phyloP scores from a whole-genome alignment of 2,329 filamentous ascomycete genomes.

The Trichoderma sp. region DNA sequence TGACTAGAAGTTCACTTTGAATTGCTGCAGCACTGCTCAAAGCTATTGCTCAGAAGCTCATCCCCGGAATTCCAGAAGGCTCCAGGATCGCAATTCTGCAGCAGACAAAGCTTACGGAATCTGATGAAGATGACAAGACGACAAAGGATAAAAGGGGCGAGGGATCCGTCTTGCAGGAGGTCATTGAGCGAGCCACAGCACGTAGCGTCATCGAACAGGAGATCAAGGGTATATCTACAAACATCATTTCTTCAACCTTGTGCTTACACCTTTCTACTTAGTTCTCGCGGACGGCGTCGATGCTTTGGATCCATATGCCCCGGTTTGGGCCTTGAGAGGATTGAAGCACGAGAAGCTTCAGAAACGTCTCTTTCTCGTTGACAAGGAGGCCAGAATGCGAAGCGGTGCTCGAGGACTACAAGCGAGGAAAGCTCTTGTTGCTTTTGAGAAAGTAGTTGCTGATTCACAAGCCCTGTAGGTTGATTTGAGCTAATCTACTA shows the following conservation, averaged over 20 bases:
- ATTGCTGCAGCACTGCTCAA: conserved; percentile 61
- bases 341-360: conserved; percentile 64
- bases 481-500: not conserved
- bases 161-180: conserved; percentile 63
- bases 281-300: conserved; percentile 64
- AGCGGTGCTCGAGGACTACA: conserved; percentile 75
- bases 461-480: conserved; percentile 56
- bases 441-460: conserved; percentile 66
- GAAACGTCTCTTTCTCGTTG: conserved; percentile 65
- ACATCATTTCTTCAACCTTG: not conserved
- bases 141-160: conserved; percentile 25
- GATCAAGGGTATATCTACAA: conserved; percentile 52
- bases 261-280: conserved; percentile 31
- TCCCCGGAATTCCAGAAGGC: conserved; percentile 71
- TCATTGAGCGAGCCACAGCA: conserved; percentile 62
- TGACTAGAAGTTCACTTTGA: not conserved
- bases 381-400: conserved; percentile 72
- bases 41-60: conserved; percentile 75
- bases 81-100: conserved; percentile 69
- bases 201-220: conserved; percentile 61
- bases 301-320: conserved; percentile 54
- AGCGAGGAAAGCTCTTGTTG: conserved; percentile 72
- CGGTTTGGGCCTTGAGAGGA: conserved; percentile 61
- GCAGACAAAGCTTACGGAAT: conserved; percentile 54
- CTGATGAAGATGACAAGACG: conserved; percentile 36